Evolutionary conservation across 2,329 filamentous ascomycete species (phyloP), one percentile per base, ranked within the genome.

Genomic region (Orbilia quercus): DNA sequence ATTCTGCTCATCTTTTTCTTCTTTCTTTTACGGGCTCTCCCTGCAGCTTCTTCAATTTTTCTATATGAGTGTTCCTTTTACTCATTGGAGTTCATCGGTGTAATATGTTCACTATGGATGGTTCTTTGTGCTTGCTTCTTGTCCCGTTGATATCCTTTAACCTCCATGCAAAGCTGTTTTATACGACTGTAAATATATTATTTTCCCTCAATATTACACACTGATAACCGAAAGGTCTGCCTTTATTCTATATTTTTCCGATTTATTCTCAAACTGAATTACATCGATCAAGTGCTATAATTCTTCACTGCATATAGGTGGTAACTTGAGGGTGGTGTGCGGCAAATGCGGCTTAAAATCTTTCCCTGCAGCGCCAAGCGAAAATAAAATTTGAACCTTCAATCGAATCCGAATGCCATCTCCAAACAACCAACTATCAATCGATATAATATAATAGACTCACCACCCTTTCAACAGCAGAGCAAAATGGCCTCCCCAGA

Each of bases 21-120:
- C 11, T 55, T 48, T 55, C 48, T 22, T 16, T 22, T 28, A n/a
- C 48, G 20, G 36, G 16, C n/a, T 22, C 20, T 18, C 22, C 34
- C 45, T 11, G 48, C 45, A 63, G 38, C 14, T 51, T 62, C 60
- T 54, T 38, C 47, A 44, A 47, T 25, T 57, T 67, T 45, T 28
- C 58, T 65, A 53, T 64, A 62, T 63, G 59, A 58, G 50, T 58
- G 51, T 70, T 63, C 60, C 53, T 38, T 54, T 54, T 59, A 53
- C 44, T 53, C 53, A 55, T 65, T 70, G 65, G 70, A 75, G 70
- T 69, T 64, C 48, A 67, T 76, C 74, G 63, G 63, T 62, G 70
- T 73, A 67, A 16, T 50, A 65, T 70, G 66, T 59, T 20, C 45
- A n/a, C 12, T 50, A 74, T 48, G 48, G 44, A 63, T 60, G 60